Evolutionary conservation across 106 monocot genomes (phyloP).

Genomic region (Acanthochlamys bracteata): DNA sequence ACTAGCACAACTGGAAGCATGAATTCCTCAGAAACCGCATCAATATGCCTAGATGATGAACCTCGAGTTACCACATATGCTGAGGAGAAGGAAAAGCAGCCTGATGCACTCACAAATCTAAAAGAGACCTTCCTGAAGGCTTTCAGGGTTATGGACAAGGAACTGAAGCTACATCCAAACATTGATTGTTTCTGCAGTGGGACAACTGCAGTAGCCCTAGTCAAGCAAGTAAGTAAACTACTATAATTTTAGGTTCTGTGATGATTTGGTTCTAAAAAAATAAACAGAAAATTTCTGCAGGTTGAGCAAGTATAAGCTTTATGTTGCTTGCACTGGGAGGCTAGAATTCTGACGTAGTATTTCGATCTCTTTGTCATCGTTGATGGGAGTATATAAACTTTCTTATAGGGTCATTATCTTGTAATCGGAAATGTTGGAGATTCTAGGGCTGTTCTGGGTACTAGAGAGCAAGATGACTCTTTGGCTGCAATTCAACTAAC

Average conservation of each 20-base stretch:
- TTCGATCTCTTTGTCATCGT: neutral
- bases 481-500: constrained; percentile 30
- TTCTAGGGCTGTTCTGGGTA: constrained; percentile 29
- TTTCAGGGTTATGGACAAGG: constrained; percentile 37
- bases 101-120: constrained; percentile 15
- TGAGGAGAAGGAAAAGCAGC: constrained; percentile 13
- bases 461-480: constrained; percentile 14
- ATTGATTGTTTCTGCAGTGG: constrained; percentile 49
- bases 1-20: constrained; percentile 4
- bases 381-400: neutral
- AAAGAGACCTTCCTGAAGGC: constrained; percentile 30
- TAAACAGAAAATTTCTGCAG: neutral
- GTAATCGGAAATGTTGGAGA: constrained; percentile 40
- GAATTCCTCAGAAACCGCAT: constrained; percentile 16
- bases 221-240: constrained; percentile 25
- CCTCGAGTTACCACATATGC: neutral
- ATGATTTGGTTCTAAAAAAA: neutral
- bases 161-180: constrained; percentile 24
- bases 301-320: neutral
- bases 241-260: too few species aligned
- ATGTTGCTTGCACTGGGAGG: too few species aligned
- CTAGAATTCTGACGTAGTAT: neutral
- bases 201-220: constrained; percentile 38
- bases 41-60: constrained; percentile 18
- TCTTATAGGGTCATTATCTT: constrained; percentile 23